Evolutionary conservation across 495 filamentous ascomycete genomes (phyloP), one percentile per base, ranked within the genome.

Genomic region (Chaetomium fimeti): DNA sequence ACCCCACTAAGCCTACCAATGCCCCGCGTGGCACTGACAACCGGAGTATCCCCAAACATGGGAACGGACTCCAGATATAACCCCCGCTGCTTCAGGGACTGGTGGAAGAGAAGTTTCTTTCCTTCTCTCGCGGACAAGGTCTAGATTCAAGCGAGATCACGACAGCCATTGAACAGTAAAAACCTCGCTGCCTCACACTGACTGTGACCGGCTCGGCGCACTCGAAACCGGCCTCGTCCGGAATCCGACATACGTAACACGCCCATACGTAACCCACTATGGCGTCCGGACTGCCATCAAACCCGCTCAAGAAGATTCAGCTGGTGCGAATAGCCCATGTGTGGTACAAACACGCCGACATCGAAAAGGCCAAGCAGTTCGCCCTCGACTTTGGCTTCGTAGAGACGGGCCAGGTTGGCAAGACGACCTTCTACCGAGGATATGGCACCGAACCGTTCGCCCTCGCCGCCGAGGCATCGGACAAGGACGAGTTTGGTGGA

Each of bases 401-500:
- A 15, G 75, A 81, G 42, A 71, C 72, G 5, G 77, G 78, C 47
- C 71, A 72, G 52, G 69, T 79, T 2, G 77, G 80, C 28, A 73
- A 80, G 56, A 79, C 79, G 58, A 80, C 84, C 13, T 87, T 82
- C 76, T 87, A 78, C 72, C 77, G 84, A 32, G 85, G 86, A 8
- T 86, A 85, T 68, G 84, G 86, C 11, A 73, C 72, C n/a, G 84
- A 87, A 57, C 85, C 83, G 18, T 87, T 83, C 66, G 73, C 86
- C 8, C 75, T 85, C 38, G 82, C 80, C 62, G 76, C 81, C 52
- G 73, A 72, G 27, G 80, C 81, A 52, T 77, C 79, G 0, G 72
- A 76, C 29, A 80, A 81, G 72, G 45, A 78, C 48, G 76, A 80
- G 59, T 88, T 84, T 63, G 79, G 83, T 2, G 85, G 86, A 5